These are phyloP conservation scores for Phylloporus arenicola DNA, from an alignment of 768 basidiomycete species.

Conservation along the genomic window DNA sequence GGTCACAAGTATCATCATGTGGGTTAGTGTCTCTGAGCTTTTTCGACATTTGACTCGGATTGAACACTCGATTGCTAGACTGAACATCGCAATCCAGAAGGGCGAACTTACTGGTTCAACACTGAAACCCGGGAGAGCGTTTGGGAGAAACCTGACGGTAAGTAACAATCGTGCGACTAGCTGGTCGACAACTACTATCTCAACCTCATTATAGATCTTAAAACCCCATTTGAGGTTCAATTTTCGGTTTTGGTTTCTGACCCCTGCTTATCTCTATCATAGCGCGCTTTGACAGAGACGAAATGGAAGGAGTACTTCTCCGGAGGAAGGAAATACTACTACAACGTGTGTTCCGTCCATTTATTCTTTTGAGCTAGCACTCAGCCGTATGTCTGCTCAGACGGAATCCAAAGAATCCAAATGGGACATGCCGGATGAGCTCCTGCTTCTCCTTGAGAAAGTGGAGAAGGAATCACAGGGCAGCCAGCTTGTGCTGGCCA, in stretches of 20 bases:
- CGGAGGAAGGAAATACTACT: slow-evolving; percentile 86
- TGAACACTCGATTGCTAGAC: slow-evolving; percentile 45
- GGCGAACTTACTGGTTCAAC: slow-evolving; percentile 99
- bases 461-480: slow-evolving; percentile 68
- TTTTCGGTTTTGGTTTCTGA: not conserved
- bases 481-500: slow-evolving; percentile 34
- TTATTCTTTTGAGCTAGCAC: not conserved
- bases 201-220: slow-evolving; percentile 56
- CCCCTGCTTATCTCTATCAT: slow-evolving; percentile 8
- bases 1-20: slow-evolving; percentile 19
- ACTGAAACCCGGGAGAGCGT: slow-evolving; percentile 83
- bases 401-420: slow-evolving; percentile 88
- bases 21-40: slow-evolving; percentile 22
- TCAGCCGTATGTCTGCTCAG: slow-evolving; percentile 33
- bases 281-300: slow-evolving; percentile 86
- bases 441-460: slow-evolving; percentile 76
- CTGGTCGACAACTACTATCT: not conserved
- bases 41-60: not conserved
- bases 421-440: slow-evolving; percentile 97
- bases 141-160: slow-evolving; percentile 97
- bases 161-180: slow-evolving; percentile 17
- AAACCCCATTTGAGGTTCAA: slow-evolving; percentile 83
- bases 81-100: slow-evolving; percentile 91
- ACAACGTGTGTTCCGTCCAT: slow-evolving; percentile 51
- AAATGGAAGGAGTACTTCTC: slow-evolving; percentile 97